Conservation (phyloP, 495 filamentous ascomycete species). For the Penicillium coprophilum region DNA sequence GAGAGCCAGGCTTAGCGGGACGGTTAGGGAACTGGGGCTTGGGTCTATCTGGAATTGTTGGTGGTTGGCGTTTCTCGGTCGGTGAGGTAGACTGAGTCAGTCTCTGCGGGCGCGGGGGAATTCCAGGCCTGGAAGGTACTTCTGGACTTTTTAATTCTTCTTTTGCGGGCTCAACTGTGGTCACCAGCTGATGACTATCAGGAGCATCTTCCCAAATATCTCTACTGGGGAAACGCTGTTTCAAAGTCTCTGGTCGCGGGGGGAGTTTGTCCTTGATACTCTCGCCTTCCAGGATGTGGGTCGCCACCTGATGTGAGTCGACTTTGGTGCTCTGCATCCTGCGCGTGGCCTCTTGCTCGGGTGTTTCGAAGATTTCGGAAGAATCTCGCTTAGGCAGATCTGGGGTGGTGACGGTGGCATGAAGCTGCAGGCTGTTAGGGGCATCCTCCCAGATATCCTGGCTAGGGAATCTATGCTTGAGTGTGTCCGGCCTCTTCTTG, state of each 20-base stretch:
- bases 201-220: conserved; percentile 98
- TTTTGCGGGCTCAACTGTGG: conserved; percentile 67
- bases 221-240: conserved; percentile 83
- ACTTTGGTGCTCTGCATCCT: conserved; percentile 48
- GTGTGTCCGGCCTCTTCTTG: conserved; percentile 59
- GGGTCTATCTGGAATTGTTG: conserved; percentile 63
- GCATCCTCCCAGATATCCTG: conserved; percentile 97
- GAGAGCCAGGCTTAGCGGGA: conserved; percentile 56
- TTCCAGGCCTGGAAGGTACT: conserved; percentile 40
- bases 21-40: conserved; percentile 80
- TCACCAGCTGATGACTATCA: conserved; percentile 75
- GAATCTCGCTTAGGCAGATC: conserved; percentile 46
- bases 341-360: conserved; percentile 55
- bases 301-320: conserved; percentile 47
- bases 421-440: conserved; percentile 78
- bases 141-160: conserved; percentile 47
- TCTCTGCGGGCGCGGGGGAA: conserved; percentile 46
- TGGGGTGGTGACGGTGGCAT: conserved; percentile 82
- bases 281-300: conserved; percentile 39
- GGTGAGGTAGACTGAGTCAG: conserved; percentile 43
- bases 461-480: conserved; percentile 82
- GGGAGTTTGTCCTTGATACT: conserved; percentile 39
- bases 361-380: conserved; percentile 49
- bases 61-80: conserved; percentile 51
- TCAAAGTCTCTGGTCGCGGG: conserved; percentile 49